Evolutionary conservation across 768 basidiomycete species (phyloP).

Genomic region (Tricholoma matsutake): DNA sequence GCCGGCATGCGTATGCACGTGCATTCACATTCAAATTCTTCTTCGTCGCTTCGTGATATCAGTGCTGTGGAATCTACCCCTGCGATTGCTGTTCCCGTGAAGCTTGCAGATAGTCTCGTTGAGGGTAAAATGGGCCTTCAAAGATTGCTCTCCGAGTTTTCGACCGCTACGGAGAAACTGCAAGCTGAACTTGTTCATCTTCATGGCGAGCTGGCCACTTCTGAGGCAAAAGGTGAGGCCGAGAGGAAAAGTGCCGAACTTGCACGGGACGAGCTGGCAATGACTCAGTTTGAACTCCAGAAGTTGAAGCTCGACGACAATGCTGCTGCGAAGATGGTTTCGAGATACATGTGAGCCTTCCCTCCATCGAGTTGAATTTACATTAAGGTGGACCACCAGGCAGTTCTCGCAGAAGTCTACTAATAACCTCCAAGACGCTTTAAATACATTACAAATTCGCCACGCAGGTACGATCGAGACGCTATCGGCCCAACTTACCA

Average conservation of each 20-base stretch:
- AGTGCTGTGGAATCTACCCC: background rate
- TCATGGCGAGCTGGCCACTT: slow-evolving; percentile 40
- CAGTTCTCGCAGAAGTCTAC: slow-evolving; percentile 80
- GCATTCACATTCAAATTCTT: slow-evolving; percentile 1
- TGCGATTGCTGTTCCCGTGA: slow-evolving; percentile 9
- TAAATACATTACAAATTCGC: slow-evolving; percentile 55
- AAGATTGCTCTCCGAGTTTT: slow-evolving; percentile 46
- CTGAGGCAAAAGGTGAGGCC: slow-evolving; percentile 42
- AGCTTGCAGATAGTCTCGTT: slow-evolving; percentile 36
- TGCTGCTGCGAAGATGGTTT: slow-evolving; percentile 80
- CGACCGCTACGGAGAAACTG: slow-evolving; percentile 42
- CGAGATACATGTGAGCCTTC: slow-evolving; percentile 71
- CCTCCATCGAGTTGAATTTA: background rate
- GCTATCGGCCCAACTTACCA: slow-evolving; percentile 46
- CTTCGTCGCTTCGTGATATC: background rate
- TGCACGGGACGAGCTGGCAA: slow-evolving; percentile 44
- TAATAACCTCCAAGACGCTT: slow-evolving; percentile 57
- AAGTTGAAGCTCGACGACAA: slow-evolving; percentile 59
- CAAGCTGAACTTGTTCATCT: slow-evolving; percentile 41
- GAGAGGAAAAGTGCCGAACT: slow-evolving; percentile 41
- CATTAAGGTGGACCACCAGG: slow-evolving; percentile 38
- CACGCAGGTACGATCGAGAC: slow-evolving; percentile 62
- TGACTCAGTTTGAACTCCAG: slow-evolving; percentile 49
- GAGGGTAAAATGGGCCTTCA: slow-evolving; percentile 50
- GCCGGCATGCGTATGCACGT: slow-evolving; percentile 14